Conservation (phyloP, 192 early-diverging fungal species). For the Haplosporangium gracile region DNA sequence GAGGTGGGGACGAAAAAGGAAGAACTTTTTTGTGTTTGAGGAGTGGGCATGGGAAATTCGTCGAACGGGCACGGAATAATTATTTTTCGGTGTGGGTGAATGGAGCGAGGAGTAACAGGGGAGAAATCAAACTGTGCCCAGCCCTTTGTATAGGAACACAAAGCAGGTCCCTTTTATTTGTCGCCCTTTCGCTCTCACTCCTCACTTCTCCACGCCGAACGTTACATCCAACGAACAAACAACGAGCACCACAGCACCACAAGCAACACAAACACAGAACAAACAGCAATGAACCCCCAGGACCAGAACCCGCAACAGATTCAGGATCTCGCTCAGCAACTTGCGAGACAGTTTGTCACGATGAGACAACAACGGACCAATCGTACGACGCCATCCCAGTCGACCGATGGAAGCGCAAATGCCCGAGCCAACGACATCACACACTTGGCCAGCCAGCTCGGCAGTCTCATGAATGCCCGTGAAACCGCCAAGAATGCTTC, state of each 20-base stretch:
- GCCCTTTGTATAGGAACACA: neutral
- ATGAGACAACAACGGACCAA: constrained; percentile 10
- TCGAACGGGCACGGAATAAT: neutral
- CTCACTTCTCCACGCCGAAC: neutral
- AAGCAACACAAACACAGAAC: neutral
- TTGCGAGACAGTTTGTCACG: constrained; percentile 12
- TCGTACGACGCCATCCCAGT: neutral
- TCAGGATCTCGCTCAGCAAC: constrained; percentile 23
- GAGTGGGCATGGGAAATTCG: no score
- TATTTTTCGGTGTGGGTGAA: neutral
- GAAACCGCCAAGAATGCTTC: neutral
- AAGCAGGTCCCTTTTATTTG: neutral
- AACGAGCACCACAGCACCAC: neutral
- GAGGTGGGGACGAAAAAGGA: no score
- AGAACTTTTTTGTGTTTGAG: no score
- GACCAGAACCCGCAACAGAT: constrained; percentile 12
- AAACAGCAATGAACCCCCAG: neutral
- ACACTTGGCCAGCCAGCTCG: constrained; percentile 21
- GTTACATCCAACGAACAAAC: neutral
- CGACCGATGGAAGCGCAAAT: neutral
- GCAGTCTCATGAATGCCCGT: neutral
- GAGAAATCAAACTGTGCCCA: neutral
- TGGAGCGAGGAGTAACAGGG: neutral
- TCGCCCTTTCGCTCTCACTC: neutral
- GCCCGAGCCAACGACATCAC: neutral